Evolutionary conservation across 768 basidiomycete species (phyloP), one percentile per base, ranked within the genome.

Genomic region (Cystobasidium ongulense): DNA sequence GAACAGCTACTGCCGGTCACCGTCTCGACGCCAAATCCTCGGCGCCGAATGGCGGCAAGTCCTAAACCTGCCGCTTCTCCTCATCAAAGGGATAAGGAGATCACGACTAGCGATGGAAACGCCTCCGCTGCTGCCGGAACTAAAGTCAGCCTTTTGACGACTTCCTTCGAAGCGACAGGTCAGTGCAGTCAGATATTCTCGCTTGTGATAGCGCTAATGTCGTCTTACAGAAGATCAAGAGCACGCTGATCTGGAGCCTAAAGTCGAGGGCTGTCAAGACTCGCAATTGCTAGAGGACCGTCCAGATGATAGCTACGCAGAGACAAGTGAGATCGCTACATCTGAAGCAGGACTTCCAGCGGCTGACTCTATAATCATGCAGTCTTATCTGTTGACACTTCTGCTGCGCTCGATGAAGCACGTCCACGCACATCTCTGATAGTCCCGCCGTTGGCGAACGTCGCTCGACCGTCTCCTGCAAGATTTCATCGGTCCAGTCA

Each of bases 341-440:
- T n/a, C n/a, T n/a, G n/a, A 11, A 61, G 57, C 35, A 13, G 18
- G 15, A 2, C 18, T 11, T 61, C 57, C 10, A 61, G 57, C 23
- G 21, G 25, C 25, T 38, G 8, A 29, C 13, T 8, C 8, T 36
- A 13, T 39, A 31, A 7, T 41, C n/a, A 36, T 64, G 36, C 31
- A 59, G 57, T 23, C 10, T 8, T n/a, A 59, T 31, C 68, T 7
- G 25, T 10, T 1, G 36, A 71, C 36, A 35, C 35, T 13, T 71
- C 68, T 25, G 17, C 41, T 15, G 35, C 54, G 17, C 50, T 71
- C 33, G 68, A 71, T 36, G 68, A 54, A 18, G 68, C 68, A 4
- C 50, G 68, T n/a, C 68, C 68, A 15, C 50, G 68, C n/a, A 71
- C 52, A 18, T 25, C 29, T 27, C 53, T 71, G 25, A 35, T 59